Evolutionary conservation across 768 basidiomycete species (phyloP), one percentile per base, ranked within the genome.

Genomic region (Pleurotus citrinopileatus): DNA sequence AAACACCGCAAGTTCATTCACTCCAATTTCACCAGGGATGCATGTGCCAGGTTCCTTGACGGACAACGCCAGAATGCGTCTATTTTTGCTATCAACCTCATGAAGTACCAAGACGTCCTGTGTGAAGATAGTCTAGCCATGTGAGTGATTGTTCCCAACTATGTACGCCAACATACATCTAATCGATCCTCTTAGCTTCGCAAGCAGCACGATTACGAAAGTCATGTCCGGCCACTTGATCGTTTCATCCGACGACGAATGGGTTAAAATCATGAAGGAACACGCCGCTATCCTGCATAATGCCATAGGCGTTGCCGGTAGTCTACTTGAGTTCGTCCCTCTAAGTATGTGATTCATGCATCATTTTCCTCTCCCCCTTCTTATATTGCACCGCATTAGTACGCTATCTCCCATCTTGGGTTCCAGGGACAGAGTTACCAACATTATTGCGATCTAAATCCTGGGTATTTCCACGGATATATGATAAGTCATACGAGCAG

Each of bases 1-100:
- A 78, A 73, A 63, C 79, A 80, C 60, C 72, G 78, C 38, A 74
- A 77, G 15, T 77, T 77, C 58, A 75, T 80, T 42, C 76, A 79
- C 50, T 70, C 75, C 54, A 65, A 67, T 19, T 79, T 80, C 59
- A 79, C 79, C 61, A 70, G 72, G 42, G 67, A 67, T 52, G 72
- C 74, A 12, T 60, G 71, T 15, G 42, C 63, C 43, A 61, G 60
- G 47, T 71, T 76, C 55, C 69, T 64, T 20, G 70, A 74, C 19
- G 62, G 77, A 3, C 77, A 78, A 58, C 64, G 71, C 57, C 70
- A 70, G 62, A 74, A 77, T 56, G 66, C 68, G 3, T 56, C 71
- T n/a, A 67, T 65, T n/a, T 65, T 78, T 32, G 65, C 79, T 50
- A 69, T 73, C 26, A 68, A 66, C 40, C 53, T 80, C 52, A 62